These are phyloP conservation scores for Trapa bicornis DNA, from an alignment of 345 rosid genomes.

Conservation along the genomic window DNA sequence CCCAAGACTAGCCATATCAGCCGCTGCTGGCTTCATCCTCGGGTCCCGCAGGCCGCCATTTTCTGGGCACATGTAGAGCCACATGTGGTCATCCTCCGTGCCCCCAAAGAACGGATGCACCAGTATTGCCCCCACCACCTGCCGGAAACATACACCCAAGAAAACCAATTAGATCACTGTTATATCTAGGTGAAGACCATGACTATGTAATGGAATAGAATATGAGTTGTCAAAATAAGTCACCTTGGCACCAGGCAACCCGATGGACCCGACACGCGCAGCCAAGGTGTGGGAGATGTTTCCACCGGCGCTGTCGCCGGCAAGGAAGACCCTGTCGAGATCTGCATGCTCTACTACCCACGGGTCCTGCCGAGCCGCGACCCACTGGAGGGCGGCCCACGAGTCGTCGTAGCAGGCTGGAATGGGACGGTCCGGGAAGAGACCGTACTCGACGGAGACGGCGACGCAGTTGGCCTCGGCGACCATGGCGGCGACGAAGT, in stretches of 20 bases:
- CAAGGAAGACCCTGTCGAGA: slow-evolving; percentile 17
- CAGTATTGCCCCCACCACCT: slow-evolving; percentile 14
- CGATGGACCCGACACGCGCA: slow-evolving; percentile 14
- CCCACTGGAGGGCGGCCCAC: slow-evolving; percentile 27
- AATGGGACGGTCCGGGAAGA: slow-evolving; percentile 28
- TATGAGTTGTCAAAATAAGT: background rate
- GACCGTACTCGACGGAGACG: slow-evolving; percentile 21
- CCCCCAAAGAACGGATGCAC: slow-evolving; percentile 31
- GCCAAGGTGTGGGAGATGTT: slow-evolving; percentile 22
- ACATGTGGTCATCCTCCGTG: slow-evolving; percentile 17
- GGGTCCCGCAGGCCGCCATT: slow-evolving; percentile 31
- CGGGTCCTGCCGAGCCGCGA: slow-evolving; percentile 13
- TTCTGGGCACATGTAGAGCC: slow-evolving; percentile 17
- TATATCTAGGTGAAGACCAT: no score
- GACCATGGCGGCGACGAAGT: slow-evolving; percentile 8
- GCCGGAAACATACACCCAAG: slow-evolving; percentile 3
- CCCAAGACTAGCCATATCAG: slow-evolving; percentile 19
- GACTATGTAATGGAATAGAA: no score
- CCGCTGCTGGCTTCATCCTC: slow-evolving; percentile 17
- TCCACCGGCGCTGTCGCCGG: slow-evolving; percentile 34
- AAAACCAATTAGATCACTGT: background rate
- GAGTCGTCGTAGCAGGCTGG: slow-evolving; percentile 33
- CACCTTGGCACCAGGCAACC: slow-evolving; percentile 6
- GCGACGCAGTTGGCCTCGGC: slow-evolving; percentile 12
- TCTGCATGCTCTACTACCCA: slow-evolving; percentile 22